Evolutionary conservation across 2,329 filamentous ascomycete genomes (phyloP), one percentile per base, ranked within the genome.

Genomic region (Trichoderma lentiforme): DNA sequence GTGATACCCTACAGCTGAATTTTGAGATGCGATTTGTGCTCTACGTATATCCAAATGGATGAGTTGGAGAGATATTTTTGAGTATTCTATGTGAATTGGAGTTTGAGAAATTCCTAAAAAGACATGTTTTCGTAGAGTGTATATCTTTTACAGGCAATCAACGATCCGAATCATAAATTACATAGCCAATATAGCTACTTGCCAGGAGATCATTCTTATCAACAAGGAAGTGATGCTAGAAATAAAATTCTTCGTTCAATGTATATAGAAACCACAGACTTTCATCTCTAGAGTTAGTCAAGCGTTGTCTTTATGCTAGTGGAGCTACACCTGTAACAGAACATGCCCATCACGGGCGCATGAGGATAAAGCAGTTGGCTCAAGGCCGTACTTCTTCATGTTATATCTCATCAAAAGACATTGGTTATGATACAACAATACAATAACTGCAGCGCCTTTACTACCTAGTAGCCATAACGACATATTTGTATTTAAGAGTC

Each of bases 111-210:
- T 11, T 21, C 8, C 1, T 5, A 11, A 11, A 0, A 21, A 47
- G n/a, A n/a, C 15, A n/a, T 43, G 6, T 2, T n/a, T 0, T 9
- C 3, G 2, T 8, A n/a, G 15, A n/a, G 39, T n/a, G 39, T 9
- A 9, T 9, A 3, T n/a, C 7, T 43, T 43, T 43, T 1, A 18
- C 4, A 18, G 36, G 6, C 36, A 39, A 18, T 4, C 6, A 39
- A 1, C 0, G 1, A 2, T 8, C 15, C 1, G 15, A 18, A 39
- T 18, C 1, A 39, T 0, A 0, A 39, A 15, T 3, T 3, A 43
- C 7, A 43, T 39, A 3, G 14, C 14, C 3, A 21, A 15, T 4
- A 2, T 1, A 7, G 6, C 36, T 7, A 18, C 14, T 7, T 1
- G 3, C 3, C 15, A 1, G 36, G 3, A 0, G 3, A 39, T 3